These are phyloP conservation scores for Stemphylium beticola DNA, from an alignment of 2,329 filamentous ascomycete species.

Conservation along the genomic window DNA sequence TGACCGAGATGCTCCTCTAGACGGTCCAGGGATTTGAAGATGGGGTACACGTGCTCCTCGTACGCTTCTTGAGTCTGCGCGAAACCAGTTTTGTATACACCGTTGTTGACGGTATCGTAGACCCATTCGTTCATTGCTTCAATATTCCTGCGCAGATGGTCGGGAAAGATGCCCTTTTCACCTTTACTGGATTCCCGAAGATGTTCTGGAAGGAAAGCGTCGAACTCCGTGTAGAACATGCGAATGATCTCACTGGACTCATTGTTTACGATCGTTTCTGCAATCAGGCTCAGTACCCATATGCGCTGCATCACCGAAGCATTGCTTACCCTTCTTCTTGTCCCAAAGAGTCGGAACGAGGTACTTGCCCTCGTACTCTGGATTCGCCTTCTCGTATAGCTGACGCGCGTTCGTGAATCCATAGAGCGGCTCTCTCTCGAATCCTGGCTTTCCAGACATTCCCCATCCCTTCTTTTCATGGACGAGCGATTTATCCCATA, in stretches of 20 bases:
- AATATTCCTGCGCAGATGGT: conserved; percentile 67
- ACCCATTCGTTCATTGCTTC: conserved; percentile 72
- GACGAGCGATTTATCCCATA: conserved; percentile 45
- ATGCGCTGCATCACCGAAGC: not conserved
- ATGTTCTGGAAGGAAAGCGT: conserved; percentile 42
- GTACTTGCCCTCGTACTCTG: conserved; percentile 61
- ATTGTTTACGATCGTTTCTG: conserved; percentile 41
- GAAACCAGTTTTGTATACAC: conserved; percentile 71
- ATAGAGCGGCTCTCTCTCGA: conserved; percentile 8
- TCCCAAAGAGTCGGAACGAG: conserved; percentile 81
- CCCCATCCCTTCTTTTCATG: conserved; percentile 36
- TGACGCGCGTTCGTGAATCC: conserved; percentile 56
- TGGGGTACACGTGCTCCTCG: conserved; percentile 70
- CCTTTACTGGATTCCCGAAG: conserved; percentile 60
- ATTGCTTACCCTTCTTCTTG: conserved; percentile 56
- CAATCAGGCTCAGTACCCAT: conserved; percentile 4
- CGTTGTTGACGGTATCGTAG: conserved; percentile 67
- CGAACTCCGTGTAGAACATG: conserved; percentile 42
- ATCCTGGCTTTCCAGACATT: conserved; percentile 23
- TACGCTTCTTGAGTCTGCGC: conserved; percentile 85
- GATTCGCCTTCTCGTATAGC: conserved; percentile 73
- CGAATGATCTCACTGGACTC: conserved; percentile 45
- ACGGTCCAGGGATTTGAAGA: conserved; percentile 79
- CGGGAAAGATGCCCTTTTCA: conserved; percentile 71
- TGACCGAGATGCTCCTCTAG: conserved; percentile 71